These are phyloP conservation scores for Penstemon davidsonii DNA, from an alignment of 257 asterid genomes.

Conservation along the genomic window DNA sequence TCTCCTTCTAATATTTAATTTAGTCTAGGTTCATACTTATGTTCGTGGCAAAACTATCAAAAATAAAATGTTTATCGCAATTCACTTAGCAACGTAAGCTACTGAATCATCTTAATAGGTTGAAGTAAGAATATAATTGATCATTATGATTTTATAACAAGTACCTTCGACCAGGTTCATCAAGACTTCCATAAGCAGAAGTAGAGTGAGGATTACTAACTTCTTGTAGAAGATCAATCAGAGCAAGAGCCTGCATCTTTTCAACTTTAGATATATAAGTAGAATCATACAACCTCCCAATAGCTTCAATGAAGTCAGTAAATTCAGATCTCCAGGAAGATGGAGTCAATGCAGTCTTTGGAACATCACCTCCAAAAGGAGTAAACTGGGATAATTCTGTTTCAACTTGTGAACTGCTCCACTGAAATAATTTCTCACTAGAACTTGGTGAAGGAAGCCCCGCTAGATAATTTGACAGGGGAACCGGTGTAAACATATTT, in stretches of 20 bases:
- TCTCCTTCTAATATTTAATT: background rate
- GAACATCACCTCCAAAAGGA: slow-evolving; percentile 45
- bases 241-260: slow-evolving; percentile 74
- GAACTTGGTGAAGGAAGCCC: slow-evolving; percentile 54
- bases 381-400: slow-evolving; percentile 41
- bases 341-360: slow-evolving; percentile 36
- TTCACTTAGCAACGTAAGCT: background rate
- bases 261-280: slow-evolving; percentile 50
- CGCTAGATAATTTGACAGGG: slow-evolving; percentile 76
- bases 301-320: slow-evolving; percentile 53
- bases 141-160: background rate
- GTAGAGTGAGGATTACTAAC: slow-evolving; percentile 51
- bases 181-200: slow-evolving; percentile 91
- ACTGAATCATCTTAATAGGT: slow-evolving; percentile 12
- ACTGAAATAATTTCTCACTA: slow-evolving; percentile 54
- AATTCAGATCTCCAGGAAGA: slow-evolving; percentile 57
- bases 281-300: slow-evolving; percentile 53
- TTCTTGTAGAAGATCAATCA: slow-evolving; percentile 74
- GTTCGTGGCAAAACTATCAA: background rate
- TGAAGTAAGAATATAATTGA: slow-evolving; percentile 12
- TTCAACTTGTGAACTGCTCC: slow-evolving; percentile 65
- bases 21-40: background rate
- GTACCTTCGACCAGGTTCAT: slow-evolving; percentile 93
- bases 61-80: background rate
- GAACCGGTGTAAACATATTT: slow-evolving; percentile 52